Conservation (phyloP, 2,329 filamentous ascomycete genomes). For the Fusarium mexicanum region DNA sequence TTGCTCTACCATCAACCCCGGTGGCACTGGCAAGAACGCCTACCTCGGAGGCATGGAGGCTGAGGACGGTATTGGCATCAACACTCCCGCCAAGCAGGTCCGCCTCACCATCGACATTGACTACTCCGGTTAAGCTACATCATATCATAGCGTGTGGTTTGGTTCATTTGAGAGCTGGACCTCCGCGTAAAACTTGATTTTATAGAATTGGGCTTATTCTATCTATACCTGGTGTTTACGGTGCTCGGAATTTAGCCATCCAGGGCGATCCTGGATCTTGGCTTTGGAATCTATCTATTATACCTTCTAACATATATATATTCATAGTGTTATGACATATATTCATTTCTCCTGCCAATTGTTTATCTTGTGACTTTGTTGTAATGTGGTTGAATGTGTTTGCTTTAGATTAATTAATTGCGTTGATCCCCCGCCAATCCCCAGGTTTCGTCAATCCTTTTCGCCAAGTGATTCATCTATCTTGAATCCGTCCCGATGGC, state of each 20-base stretch:
- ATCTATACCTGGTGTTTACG: slow-evolving; percentile 41
- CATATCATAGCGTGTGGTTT: not conserved
- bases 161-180: not conserved
- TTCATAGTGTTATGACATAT: slow-evolving; percentile 40
- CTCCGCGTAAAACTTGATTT: slow-evolving; percentile 22
- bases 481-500: not conserved
- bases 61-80: slow-evolving; percentile 54
- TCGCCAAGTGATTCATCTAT: slow-evolving; percentile 2
- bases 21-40: slow-evolving; percentile 50
- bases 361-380: not conserved
- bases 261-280: slow-evolving; percentile 28
- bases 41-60: slow-evolving; percentile 52
- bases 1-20: slow-evolving; percentile 54
- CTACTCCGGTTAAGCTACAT: slow-evolving; percentile 34
- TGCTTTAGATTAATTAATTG: not conserved
- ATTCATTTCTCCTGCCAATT: slow-evolving; percentile 28
- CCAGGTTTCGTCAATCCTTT: not conserved
- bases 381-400: too few species aligned
- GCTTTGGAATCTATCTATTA: slow-evolving; percentile 35
- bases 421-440: not conserved
- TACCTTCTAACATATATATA: slow-evolving; percentile 28
- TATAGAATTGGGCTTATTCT: slow-evolving; percentile 36
- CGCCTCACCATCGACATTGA: slow-evolving; percentile 47
- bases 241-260: slow-evolving; percentile 31
- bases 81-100: slow-evolving; percentile 46